Evolutionary conservation across 2,329 filamentous ascomycete species (phyloP).

Genomic region (Alternaria panax): DNA sequence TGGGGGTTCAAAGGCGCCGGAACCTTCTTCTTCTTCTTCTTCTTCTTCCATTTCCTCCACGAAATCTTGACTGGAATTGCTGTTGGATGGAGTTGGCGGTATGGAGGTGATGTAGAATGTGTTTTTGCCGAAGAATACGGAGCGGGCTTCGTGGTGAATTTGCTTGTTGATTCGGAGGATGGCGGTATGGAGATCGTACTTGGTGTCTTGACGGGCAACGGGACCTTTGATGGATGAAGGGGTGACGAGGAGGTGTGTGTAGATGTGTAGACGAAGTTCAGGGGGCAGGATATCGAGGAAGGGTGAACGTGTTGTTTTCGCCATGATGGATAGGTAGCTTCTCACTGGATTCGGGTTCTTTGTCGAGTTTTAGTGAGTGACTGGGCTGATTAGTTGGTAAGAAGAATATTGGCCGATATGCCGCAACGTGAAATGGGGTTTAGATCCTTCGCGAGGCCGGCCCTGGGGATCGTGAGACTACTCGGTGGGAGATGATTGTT

Average conservation of each 20-base stretch:
- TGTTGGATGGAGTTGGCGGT: slow-evolving; percentile 4
- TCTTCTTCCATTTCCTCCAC: not conserved
- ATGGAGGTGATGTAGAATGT: slow-evolving; percentile 42
- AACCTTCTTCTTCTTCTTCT: slow-evolving; percentile 13
- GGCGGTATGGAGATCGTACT: slow-evolving; percentile 44
- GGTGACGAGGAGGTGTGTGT: slow-evolving; percentile 37
- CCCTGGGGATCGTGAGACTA: slow-evolving; percentile 1
- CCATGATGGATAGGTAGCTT: slow-evolving; percentile 3
- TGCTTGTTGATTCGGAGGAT: slow-evolving; percentile 51
- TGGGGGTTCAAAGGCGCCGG: slow-evolving; percentile 37
- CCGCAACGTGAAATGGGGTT: not conserved
- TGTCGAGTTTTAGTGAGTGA: not conserved
- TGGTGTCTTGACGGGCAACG: slow-evolving; percentile 24
- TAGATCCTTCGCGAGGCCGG: slow-evolving; percentile 7
- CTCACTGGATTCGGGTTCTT: not conserved
- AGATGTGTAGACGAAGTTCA: slow-evolving; percentile 42
- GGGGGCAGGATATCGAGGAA: slow-evolving; percentile 40
- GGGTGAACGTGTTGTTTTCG: slow-evolving; percentile 15
- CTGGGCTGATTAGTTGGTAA: not conserved
- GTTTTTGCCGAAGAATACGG: slow-evolving; percentile 53
- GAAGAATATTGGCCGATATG: not conserved
- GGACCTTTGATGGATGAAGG: slow-evolving; percentile 29
- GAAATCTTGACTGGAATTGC: slow-evolving; percentile 1
- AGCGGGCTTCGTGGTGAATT: slow-evolving; percentile 52
- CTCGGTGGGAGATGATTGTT: not conserved